Percentiles rank a stretch among this genome's conserved stretches.
These are phyloP conservation scores for Scheffersomyces stipitis DNA, from an alignment of 805 yeast species.

Conservation along the genomic window DNA sequence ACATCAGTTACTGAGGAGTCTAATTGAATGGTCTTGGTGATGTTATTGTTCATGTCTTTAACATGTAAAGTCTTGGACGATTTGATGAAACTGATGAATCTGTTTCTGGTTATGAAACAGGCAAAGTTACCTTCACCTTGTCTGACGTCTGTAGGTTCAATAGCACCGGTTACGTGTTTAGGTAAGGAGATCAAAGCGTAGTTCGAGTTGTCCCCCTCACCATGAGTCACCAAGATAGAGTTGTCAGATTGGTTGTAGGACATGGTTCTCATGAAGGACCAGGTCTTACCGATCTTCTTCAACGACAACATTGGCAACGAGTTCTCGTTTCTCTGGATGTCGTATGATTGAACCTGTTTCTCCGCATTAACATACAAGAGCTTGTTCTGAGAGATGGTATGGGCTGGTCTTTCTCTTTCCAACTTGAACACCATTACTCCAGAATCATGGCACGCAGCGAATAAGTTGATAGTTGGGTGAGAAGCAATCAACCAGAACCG, in stretches of 20 bases:
- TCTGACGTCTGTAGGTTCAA: constrained; percentile 80
- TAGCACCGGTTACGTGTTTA: constrained; percentile 87
- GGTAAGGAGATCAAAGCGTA: constrained; percentile 80
- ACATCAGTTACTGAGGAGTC: constrained; percentile 71
- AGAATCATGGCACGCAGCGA: constrained; percentile 95
- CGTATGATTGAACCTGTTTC: constrained; percentile 81
- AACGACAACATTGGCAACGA: constrained; percentile 80
- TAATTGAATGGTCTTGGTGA: constrained; percentile 77
- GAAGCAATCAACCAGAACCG: constrained; percentile 91
- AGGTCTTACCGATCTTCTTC: constrained; percentile 79
- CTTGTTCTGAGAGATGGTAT: constrained; percentile 66
- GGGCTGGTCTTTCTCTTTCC: constrained; percentile 97
- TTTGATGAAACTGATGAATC: constrained; percentile 81
- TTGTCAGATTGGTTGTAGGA: constrained; percentile 93
- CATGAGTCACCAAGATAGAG: constrained; percentile 78
- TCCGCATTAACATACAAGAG: constrained; percentile 77
- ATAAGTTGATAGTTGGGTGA: constrained; percentile 87
- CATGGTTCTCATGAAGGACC: constrained; percentile 81
- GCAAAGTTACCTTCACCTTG: constrained; percentile 86
- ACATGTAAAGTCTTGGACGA: constrained; percentile 69
- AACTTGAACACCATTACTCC: constrained; percentile 98
- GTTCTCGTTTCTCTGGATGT: constrained; percentile 60
- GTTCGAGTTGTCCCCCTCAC: constrained; percentile 61
- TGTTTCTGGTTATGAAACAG: constrained; percentile 87
- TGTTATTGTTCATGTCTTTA: constrained; percentile 76